These are phyloP conservation scores for Trametes meyenii DNA, from an alignment of 768 basidiomycete genomes.

Conservation along the genomic window DNA sequence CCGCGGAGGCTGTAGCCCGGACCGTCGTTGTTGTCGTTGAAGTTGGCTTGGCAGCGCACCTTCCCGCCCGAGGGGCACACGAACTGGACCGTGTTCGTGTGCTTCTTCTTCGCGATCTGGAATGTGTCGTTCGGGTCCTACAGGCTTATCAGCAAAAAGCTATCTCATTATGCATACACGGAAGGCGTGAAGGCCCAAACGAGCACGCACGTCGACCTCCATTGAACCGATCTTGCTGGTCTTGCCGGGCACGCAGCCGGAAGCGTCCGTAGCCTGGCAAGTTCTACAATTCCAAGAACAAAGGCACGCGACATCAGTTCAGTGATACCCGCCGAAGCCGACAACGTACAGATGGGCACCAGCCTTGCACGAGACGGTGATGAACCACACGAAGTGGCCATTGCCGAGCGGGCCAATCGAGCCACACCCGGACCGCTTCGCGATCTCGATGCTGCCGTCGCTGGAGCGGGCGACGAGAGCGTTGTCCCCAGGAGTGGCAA, in stretches of 20 bases:
- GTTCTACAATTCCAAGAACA: not conserved
- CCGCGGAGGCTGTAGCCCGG: conserved; percentile 15
- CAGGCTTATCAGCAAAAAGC: not conserved
- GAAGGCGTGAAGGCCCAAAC: not conserved
- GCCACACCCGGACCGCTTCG: conserved; percentile 7
- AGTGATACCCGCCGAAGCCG: not conserved
- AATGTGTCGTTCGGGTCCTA: conserved; percentile 11
- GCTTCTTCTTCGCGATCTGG: not conserved
- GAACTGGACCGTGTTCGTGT: conserved; percentile 8
- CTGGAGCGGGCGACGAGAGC: not conserved
- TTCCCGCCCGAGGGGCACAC: conserved; percentile 6
- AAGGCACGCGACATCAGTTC: not conserved
- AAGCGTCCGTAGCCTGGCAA: conserved; percentile 12
- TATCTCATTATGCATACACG: not conserved
- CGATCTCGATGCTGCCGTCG: not conserved
- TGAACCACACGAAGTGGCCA: conserved; percentile 12
- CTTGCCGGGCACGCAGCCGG: conserved; percentile 9
- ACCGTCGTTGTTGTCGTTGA: conserved; percentile 16
- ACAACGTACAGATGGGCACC: not conserved
- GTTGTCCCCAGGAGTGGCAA: not conserved
- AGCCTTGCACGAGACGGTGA: not conserved
- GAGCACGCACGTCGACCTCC: conserved; percentile 8
- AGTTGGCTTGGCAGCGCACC: conserved; percentile 17
- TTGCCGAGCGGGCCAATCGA: conserved; percentile 1
- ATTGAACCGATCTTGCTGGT: conserved; percentile 2